Evolutionary conservation across 768 basidiomycete species (phyloP).

Genomic region (Mycena vitilis): DNA sequence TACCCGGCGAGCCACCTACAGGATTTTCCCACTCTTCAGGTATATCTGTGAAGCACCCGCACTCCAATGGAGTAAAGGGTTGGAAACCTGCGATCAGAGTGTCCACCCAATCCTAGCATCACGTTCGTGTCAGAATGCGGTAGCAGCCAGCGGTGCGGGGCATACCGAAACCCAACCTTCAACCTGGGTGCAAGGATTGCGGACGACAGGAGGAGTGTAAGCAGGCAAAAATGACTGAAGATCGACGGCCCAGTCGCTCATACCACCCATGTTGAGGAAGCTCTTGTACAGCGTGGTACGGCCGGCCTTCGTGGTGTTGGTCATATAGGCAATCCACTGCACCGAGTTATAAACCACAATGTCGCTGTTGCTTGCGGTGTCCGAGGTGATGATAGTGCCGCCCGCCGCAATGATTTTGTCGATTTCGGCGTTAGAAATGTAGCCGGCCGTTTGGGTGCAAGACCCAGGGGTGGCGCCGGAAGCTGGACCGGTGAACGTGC

Average conservation of each 20-base stretch:
- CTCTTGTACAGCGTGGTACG: slow-evolving; percentile 8
- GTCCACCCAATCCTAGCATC: slow-evolving; percentile 4
- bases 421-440: slow-evolving; percentile 21
- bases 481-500: slow-evolving; percentile 13
- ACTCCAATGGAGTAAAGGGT: background rate
- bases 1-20: background rate
- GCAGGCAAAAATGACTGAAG: slow-evolving; percentile 9
- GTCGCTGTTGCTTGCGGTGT: slow-evolving; percentile 13
- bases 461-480: slow-evolving; percentile 11
- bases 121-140: background rate
- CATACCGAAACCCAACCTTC: slow-evolving; percentile 17
- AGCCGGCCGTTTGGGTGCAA: slow-evolving; percentile 11
- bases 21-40: slow-evolving; percentile 18
- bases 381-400: background rate
- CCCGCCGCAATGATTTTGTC: slow-evolving; percentile 12
- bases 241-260: slow-evolving; percentile 23
- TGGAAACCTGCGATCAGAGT: background rate
- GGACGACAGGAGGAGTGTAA: slow-evolving; percentile 1
- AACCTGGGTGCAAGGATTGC: slow-evolving; percentile 9
- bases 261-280: slow-evolving; percentile 11
- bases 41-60: slow-evolving; percentile 12
- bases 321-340: slow-evolving; percentile 18
- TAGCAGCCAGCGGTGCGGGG: too few species aligned
- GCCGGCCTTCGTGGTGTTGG: slow-evolving; percentile 5
- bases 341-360: slow-evolving; percentile 17